These are phyloP conservation scores for Vitis rupestris DNA, from an alignment of 164 flowering plant genomes.

Conservation along the genomic window DNA sequence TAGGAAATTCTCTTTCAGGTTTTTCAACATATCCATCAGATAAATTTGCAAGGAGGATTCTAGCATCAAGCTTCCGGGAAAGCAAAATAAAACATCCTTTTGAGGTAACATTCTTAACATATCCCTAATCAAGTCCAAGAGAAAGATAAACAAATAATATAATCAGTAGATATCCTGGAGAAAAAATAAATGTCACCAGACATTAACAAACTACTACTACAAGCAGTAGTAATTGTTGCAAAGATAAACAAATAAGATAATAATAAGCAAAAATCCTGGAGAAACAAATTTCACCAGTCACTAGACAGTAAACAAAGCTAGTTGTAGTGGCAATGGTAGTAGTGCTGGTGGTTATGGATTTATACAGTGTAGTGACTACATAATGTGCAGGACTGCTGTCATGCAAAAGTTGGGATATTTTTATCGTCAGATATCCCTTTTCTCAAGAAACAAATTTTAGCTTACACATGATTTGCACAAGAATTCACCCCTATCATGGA, in stretches of 20 bases:
- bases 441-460: no score
- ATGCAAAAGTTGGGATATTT: no score
- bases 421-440: no score
- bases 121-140: conserved; percentile 52
- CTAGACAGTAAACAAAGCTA: background rate
- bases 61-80: conserved; percentile 89
- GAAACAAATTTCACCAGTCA: no score
- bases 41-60: conserved; percentile 79
- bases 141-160: background rate
- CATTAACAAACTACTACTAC: no score
- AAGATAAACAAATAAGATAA: background rate
- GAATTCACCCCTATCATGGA: no score
- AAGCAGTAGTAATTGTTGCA: no score
- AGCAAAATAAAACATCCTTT: conserved; percentile 92
- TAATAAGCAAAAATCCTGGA: background rate
- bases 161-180: background rate
- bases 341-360: no score
- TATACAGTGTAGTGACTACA: no score
- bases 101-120: conserved; percentile 70
- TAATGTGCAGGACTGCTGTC: no score
- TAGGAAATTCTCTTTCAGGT: conserved; percentile 74
- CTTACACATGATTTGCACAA: no score
- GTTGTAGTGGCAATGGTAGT: no score
- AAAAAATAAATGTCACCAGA: background rate
- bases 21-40: conserved; percentile 65